Percentiles rank a stretch among this genome's conserved stretches.
Conservation (phyloP, 2,329 filamentous ascomycete species). For the Fusarium marasasianum region DNA sequence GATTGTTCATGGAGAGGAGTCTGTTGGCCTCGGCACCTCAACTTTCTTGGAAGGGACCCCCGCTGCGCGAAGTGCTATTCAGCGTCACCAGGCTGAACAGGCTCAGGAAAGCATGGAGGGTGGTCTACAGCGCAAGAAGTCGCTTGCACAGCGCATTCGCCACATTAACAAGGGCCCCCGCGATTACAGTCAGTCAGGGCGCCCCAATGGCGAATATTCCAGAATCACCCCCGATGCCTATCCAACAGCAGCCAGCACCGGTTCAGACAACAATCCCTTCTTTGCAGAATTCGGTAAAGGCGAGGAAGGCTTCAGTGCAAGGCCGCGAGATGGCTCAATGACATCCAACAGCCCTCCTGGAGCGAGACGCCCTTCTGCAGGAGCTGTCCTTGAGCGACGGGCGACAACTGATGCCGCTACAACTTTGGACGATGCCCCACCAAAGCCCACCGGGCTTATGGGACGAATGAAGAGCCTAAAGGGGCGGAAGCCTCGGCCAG, state of each 20-base stretch:
- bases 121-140: constrained; percentile 89
- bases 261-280: constrained; percentile 74
- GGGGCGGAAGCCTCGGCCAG: constrained; percentile 59
- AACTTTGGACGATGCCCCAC: constrained; percentile 52
- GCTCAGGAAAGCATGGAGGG: constrained; percentile 64
- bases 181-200: constrained; percentile 67
- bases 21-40: constrained; percentile 86
- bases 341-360: constrained; percentile 67
- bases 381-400: constrained; percentile 68
- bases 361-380: constrained; percentile 49
- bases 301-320: constrained; percentile 61
- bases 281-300: constrained; percentile 78
- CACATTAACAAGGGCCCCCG: constrained; percentile 79
- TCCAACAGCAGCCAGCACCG: constrained; percentile 47
- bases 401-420: constrained; percentile 66
- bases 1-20: constrained; percentile 84
- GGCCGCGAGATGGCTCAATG: constrained; percentile 49
- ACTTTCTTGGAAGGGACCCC: constrained; percentile 96
- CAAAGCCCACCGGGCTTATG: constrained; percentile 71
- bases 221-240: constrained; percentile 53
- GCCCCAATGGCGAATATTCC: constrained; percentile 56
- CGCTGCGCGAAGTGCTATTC: constrained; percentile 81
- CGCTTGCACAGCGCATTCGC: constrained; percentile 88
- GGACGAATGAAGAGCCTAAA: constrained; percentile 86
- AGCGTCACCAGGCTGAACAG: constrained; percentile 76